phyloP scores from a whole-genome alignment of 257 asterid species.

The Nicotiana sylvestris region DNA sequence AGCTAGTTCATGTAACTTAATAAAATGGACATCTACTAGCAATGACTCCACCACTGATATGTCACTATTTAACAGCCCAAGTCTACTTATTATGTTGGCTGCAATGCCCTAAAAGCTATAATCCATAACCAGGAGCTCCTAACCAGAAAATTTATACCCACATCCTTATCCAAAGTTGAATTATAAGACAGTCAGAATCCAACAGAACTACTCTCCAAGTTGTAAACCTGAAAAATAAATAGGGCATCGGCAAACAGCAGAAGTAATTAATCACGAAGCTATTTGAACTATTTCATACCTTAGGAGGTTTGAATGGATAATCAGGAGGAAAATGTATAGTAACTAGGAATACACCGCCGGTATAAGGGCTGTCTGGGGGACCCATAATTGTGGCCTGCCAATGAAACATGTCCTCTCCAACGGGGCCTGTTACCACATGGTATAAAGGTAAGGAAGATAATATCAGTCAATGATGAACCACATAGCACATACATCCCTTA shows the following conservation, averaged over 20 bases:
- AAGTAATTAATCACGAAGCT: background rate
- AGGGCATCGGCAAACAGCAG: background rate
- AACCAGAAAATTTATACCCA: background rate
- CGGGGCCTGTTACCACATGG: constrained; percentile 47
- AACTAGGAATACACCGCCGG: constrained; percentile 72
- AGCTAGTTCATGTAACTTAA: background rate
- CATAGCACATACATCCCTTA: background rate
- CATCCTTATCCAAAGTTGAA: background rate
- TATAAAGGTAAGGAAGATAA: background rate
- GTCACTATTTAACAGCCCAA: background rate
- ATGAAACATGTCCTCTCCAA: constrained; percentile 82
- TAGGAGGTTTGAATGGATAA: constrained; percentile 75
- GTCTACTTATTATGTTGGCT: background rate
- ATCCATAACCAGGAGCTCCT: background rate
- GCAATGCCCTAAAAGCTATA: background rate
- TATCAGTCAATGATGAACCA: background rate
- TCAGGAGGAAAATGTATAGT: constrained; percentile 77
- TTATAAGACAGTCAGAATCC: background rate
- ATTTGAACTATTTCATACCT: constrained; percentile 33
- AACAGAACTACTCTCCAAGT: background rate
- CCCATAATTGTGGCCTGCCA: constrained; percentile 92
- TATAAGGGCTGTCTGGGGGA: constrained; percentile 71
- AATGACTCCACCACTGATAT: background rate
- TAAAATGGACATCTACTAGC: background rate
- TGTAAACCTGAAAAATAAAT: background rate